These are phyloP conservation scores for Ophiostoma tasmaniense DNA, from an alignment of 2,329 filamentous ascomycete species.

Conservation along the genomic window DNA sequence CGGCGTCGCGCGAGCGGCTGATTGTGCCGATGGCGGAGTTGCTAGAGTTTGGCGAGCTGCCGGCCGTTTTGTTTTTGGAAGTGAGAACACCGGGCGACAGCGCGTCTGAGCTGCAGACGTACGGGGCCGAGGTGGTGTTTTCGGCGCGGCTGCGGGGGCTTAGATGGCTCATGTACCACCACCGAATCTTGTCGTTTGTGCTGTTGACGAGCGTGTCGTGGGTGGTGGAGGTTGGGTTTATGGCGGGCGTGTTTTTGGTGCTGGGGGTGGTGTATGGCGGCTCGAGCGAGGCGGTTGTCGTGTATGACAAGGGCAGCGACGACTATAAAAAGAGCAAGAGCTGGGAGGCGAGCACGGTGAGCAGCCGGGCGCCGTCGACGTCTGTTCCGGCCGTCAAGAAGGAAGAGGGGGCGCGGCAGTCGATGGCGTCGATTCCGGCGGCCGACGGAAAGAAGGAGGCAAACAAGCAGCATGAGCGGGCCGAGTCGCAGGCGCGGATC, in stretches of 20 bases:
- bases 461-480: neutral
- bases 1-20: constrained; percentile 55
- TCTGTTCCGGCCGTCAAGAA: neutral
- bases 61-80: constrained; percentile 48
- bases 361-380: neutral
- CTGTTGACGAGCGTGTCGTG: constrained; percentile 67
- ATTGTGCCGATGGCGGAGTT: constrained; percentile 64
- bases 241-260: constrained; percentile 55
- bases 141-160: constrained; percentile 68
- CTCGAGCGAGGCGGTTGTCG: neutral
- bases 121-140: constrained; percentile 59
- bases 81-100: constrained; percentile 41
- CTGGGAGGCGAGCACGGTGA: neutral
- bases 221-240: constrained; percentile 61
- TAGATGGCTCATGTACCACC: constrained; percentile 79
- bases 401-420: neutral
- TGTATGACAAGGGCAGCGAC: neutral
- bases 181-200: constrained; percentile 61
- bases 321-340: neutral
- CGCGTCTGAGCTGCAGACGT: constrained; percentile 61
- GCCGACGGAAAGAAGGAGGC: neutral
- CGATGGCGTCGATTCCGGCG: neutral
- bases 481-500: neutral
- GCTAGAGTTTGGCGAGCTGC: constrained; percentile 51
- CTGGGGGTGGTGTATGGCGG: constrained; percentile 30